A percentile compares a stretch with the other conserved stretches of the same genome.
These are phyloP conservation scores for Alternaria consortialis DNA, from an alignment of 2,329 filamentous ascomycete species.

Conservation along the genomic window DNA sequence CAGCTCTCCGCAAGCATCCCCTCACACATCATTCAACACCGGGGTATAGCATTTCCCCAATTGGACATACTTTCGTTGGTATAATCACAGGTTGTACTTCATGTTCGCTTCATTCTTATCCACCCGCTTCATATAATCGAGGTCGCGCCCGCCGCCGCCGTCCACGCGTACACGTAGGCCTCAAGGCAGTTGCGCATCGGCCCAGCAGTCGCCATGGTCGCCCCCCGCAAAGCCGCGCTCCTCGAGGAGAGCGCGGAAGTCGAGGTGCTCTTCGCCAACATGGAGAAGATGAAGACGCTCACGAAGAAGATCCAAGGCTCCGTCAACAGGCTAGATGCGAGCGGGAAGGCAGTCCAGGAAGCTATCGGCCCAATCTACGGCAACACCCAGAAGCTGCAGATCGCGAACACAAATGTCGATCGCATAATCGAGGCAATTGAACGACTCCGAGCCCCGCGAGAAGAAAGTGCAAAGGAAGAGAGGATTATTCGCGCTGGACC, in stretches of 20 bases:
- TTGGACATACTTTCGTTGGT: slow-evolving; percentile 6
- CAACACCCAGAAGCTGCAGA: slow-evolving; percentile 88
- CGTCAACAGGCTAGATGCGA: slow-evolving; percentile 81
- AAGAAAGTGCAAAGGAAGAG: slow-evolving; percentile 92
- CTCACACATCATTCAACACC: slow-evolving; percentile 19
- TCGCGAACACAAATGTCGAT: slow-evolving; percentile 90
- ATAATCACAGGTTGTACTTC: slow-evolving; percentile 2
- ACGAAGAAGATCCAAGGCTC: slow-evolving; percentile 96
- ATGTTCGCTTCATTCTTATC: slow-evolving; percentile 14
- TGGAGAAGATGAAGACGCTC: slow-evolving; percentile 91
- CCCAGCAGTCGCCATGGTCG: slow-evolving; percentile 58
- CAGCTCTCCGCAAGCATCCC: slow-evolving; percentile 40
- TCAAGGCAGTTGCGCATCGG: slow-evolving; percentile 28
- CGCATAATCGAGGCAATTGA: slow-evolving; percentile 87
- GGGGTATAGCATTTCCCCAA: neutral
- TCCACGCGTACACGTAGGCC: slow-evolving; percentile 4
- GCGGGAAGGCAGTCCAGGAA: slow-evolving; percentile 88
- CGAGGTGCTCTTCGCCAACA: slow-evolving; percentile 71
- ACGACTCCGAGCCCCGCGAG: slow-evolving; percentile 85
- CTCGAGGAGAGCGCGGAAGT: slow-evolving; percentile 74
- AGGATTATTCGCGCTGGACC: slow-evolving; percentile 79
- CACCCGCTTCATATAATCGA: slow-evolving; percentile 8
- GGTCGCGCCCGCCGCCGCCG: slow-evolving; percentile 11
- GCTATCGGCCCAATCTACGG: slow-evolving; percentile 92
- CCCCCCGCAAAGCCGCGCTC: slow-evolving; percentile 64